A percentile compares a stretch with the other conserved stretches of the same genome.
Evolutionary conservation across 1,139 yeast genomes (phyloP).

Genomic region (Kurtzmaniella quercitrusa): DNA sequence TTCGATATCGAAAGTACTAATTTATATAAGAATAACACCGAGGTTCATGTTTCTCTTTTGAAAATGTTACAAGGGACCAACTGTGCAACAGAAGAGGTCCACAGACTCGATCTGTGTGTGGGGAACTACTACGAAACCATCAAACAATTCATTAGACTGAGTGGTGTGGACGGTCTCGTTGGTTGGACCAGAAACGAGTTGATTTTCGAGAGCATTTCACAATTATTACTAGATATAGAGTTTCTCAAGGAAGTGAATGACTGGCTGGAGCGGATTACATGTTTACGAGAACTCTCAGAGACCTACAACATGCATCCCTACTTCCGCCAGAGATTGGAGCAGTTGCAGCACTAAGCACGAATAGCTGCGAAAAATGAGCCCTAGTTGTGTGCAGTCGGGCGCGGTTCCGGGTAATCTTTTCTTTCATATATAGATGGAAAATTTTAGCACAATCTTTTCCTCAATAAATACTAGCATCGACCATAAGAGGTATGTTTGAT

Average conservation of each 20-base stretch:
- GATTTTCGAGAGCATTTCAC: constrained; percentile 9
- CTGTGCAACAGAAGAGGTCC: not conserved
- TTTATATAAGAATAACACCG: constrained; percentile 22
- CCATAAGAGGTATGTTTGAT: constrained; percentile 1
- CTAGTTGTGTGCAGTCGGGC: not conserved
- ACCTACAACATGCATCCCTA: constrained; percentile 1
- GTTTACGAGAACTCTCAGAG: not conserved
- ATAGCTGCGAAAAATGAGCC: constrained; percentile 4
- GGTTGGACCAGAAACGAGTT: constrained; percentile 20
- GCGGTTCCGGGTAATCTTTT: constrained; percentile 4
- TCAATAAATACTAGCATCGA: not conserved
- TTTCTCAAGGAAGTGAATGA: not conserved
- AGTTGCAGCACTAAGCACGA: not conserved
- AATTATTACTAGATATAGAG: constrained; percentile 6
- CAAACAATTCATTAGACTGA: constrained; percentile 4
- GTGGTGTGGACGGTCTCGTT: constrained; percentile 12
- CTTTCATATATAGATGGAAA: not conserved
- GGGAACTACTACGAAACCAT: not conserved
- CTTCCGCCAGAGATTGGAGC: not conserved
- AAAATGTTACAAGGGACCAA: not conserved
- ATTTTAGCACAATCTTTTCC: not conserved
- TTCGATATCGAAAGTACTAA: constrained; percentile 33
- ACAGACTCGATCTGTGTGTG: constrained; percentile 3
- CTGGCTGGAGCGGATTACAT: not conserved
- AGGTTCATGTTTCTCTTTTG: constrained; percentile 1